Base-by-base conservation (phyloP, 1,139 yeast genomes). In the Williopsis jadinii region DNA sequence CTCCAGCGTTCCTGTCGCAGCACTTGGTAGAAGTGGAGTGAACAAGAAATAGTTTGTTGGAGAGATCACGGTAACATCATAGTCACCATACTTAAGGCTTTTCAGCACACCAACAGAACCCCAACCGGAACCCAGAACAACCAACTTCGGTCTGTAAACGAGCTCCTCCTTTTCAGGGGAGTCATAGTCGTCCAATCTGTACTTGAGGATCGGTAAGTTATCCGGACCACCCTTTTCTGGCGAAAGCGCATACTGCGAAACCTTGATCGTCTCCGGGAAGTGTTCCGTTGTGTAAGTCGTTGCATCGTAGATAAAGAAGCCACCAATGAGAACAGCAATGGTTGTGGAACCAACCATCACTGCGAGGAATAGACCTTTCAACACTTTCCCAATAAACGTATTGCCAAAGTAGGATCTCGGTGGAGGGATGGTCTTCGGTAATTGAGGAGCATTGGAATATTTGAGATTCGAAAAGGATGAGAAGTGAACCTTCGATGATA, bases 181-280 rank as follows among this genome's bases (percentile, higher is more conserved):
- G 53, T 79, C 84, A 42, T 67, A 69, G 33, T 73, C 72, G 52
- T 78, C 84, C 40, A 79, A 59, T 45, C 70, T 70, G 32, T 71
- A 66, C 32, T 67, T 67, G 43, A 76, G 63, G 30, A 79, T 72
- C 2, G 84, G 84, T 41, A 80, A 60, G 50, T 79, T 77, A 54
- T 79, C 81, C 24, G 85, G 84, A 1, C 86, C 86, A 6, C 85
- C 85, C n/a, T 55, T 56, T 30, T 64, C 62, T 15, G 84, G 84
- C 37, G 67, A 54, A 35, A 78, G 54, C 1, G 84, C 81, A 26
- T 67, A 61, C 13, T 62, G 57, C 8, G 80, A 73, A 15, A 79
- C 70, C 24, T 59, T 62, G 37, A 72, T 62, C 28, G 59, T 58
- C 8, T 60, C 62, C 30, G 64, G 60, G 11, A 66, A 56, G 9